Base-by-base conservation (phyloP, 345 rosid genomes). In the Boechera stricta region DNA sequence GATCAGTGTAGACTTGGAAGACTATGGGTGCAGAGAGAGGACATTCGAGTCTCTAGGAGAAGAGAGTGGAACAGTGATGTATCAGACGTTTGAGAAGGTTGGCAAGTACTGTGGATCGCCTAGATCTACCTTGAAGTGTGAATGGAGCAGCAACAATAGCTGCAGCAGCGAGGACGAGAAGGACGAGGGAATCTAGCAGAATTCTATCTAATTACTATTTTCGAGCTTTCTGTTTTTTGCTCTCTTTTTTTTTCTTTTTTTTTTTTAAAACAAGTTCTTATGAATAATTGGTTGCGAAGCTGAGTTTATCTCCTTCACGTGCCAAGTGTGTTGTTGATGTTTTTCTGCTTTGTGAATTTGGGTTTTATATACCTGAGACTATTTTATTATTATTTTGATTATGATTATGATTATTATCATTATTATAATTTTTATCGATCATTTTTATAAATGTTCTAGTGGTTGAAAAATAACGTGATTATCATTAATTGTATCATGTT, bases 1-100 rank as follows among this genome's bases (percentile, higher is more conserved):
- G 69, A 81, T 89, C 67, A 79, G 79, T 15, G 64, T 79, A 31
- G 80, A 80, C 56, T 57, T 80, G 80, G 82, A 79, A 41, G 96
- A 91, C 5, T 95, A 80, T 61, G 73, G 74, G 5, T 76, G 77
- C 70, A 59, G 42, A 29, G 83, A 80, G 73, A 76, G 73, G 67
- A 80, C 74, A 2, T 58, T 65, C 12, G 77, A 80, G 71, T 67
- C 69, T 51, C 44, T 76, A 3, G 83, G 83, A n/a, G 83, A 76
- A 71, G 76, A 80, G 64, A 66, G 80, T 71, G 80, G 83, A 28
- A 63, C 55, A 1, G 80, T 80, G 1, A 71, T 80, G 80, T 80
- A 80, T 72, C 76, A 76, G 77, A 70, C 77, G 47, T 80, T 80
- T 53, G 80, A 71, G 55, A 80, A 74, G 58, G 33, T 64, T 29